A percentile compares a stretch with the other conserved stretches of the same genome.
phyloP scores from a whole-genome alignment of 306 rosid species.

The Crotalaria pallida region DNA sequence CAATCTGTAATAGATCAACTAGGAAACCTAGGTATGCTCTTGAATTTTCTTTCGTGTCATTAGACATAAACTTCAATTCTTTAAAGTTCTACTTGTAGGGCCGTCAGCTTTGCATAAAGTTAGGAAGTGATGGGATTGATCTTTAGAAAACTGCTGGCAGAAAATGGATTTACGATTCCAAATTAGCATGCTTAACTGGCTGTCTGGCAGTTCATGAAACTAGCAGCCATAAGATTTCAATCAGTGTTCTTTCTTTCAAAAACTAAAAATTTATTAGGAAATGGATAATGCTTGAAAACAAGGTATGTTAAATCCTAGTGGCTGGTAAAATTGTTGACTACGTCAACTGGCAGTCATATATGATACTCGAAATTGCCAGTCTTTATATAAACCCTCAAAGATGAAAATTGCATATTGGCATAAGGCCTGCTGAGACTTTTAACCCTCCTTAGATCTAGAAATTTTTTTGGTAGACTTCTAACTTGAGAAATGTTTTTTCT shows the following conservation, averaged over 20 bases:
- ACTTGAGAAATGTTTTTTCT: neutral
- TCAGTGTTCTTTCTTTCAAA: neutral
- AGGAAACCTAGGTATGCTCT: slow-evolving; percentile 67
- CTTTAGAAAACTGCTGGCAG: slow-evolving; percentile 2
- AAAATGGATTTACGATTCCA: neutral
- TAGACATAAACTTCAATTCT: neutral
- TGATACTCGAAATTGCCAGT: neutral
- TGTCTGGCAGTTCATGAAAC: neutral
- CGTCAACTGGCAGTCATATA: neutral
- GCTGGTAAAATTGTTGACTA: neutral
- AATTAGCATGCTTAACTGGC: neutral
- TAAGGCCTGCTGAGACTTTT: neutral
- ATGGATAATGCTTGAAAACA: neutral
- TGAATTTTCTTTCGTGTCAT: neutral
- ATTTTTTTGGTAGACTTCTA: no score
- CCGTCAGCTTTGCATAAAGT: slow-evolving; percentile 6
- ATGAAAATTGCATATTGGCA: neutral
- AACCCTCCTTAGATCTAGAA: neutral
- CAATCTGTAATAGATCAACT: slow-evolving; percentile 80
- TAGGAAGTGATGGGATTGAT: neutral
- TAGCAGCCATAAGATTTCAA: neutral
- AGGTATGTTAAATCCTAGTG: neutral
- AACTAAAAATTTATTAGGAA: neutral
- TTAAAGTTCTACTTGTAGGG: neutral
- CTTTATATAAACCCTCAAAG: neutral